Evolutionary conservation across 2,329 filamentous ascomycete species (phyloP).

Genomic region (Penicillium griseofulvum): DNA sequence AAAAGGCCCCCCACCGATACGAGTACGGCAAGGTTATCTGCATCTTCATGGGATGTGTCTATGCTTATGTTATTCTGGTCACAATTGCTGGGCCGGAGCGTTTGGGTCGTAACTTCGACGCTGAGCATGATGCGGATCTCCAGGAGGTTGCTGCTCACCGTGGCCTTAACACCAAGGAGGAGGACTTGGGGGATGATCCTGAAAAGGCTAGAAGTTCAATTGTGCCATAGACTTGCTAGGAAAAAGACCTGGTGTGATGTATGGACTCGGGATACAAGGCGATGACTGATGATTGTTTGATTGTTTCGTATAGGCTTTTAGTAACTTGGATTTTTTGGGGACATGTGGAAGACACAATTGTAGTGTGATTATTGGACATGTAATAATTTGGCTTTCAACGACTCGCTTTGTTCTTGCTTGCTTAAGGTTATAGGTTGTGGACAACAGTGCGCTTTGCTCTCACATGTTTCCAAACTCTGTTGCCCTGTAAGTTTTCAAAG

Average conservation of each 20-base stretch:
- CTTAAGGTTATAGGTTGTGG: background rate
- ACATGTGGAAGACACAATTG: background rate
- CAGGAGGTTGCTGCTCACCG: conserved; percentile 42
- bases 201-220: conserved; percentile 28
- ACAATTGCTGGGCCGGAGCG: conserved; percentile 51
- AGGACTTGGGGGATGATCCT: conserved; percentile 20
- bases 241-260: background rate
- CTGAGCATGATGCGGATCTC: conserved; percentile 49
- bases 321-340: background rate
- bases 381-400: background rate
- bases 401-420: background rate
- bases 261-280: background rate
- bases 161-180: conserved; percentile 20
- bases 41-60: conserved; percentile 89
- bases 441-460: background rate
- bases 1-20: conserved; percentile 54
- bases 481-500: background rate
- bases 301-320: background rate
- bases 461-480: too few species aligned
- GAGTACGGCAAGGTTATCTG: conserved; percentile 82
- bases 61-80: conserved; percentile 56
- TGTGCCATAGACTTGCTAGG: background rate
- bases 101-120: conserved; percentile 47
- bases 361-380: background rate
- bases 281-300: background rate